phyloP scores from a whole-genome alignment of 495 filamentous ascomycete genomes.

The Diplogelasinospora grovesii region DNA sequence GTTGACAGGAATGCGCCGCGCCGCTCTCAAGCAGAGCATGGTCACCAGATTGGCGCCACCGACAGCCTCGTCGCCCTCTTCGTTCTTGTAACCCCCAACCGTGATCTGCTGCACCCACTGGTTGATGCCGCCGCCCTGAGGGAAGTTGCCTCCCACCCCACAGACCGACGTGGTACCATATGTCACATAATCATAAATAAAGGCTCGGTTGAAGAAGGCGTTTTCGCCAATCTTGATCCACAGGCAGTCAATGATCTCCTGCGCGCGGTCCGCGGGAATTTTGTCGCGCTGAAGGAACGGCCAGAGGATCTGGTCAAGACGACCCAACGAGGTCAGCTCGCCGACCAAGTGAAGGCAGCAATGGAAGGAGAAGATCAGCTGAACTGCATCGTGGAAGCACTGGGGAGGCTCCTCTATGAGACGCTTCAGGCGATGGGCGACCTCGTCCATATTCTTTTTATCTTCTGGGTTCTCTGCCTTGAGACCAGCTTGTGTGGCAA shows the following conservation, averaged over 20 bases:
- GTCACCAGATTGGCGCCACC: not conserved
- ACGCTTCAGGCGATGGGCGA: not conserved
- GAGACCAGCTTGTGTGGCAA: not conserved
- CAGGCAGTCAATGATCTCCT: conserved; percentile 2
- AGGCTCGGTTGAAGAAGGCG: conserved; percentile 1
- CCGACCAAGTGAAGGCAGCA: conserved; percentile 3
- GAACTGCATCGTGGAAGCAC: conserved; percentile 1
- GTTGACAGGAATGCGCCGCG: conserved; percentile 2
- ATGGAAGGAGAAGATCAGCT: conserved; percentile 2
- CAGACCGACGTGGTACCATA: not conserved
- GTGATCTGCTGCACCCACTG: conserved; percentile 4
- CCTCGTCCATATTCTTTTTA: not conserved
- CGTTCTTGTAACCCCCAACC: not conserved
- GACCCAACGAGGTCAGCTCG: not conserved
- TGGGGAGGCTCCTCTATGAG: not conserved
- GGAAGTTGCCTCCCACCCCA: conserved; percentile 2
- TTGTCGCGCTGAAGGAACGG: not conserved
- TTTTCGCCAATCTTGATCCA: conserved; percentile 3
- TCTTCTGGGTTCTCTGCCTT: not conserved
- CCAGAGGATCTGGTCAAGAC: conserved; percentile 1
- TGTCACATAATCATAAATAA: conserved; percentile 2
- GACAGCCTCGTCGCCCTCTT: not conserved
- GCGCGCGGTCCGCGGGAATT: not conserved
- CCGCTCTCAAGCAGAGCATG: not conserved
- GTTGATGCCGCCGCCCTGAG: conserved; percentile 2